phyloP scores from a whole-genome alignment of 2,329 filamentous ascomycete genomes.

The Beauveria varroae region DNA sequence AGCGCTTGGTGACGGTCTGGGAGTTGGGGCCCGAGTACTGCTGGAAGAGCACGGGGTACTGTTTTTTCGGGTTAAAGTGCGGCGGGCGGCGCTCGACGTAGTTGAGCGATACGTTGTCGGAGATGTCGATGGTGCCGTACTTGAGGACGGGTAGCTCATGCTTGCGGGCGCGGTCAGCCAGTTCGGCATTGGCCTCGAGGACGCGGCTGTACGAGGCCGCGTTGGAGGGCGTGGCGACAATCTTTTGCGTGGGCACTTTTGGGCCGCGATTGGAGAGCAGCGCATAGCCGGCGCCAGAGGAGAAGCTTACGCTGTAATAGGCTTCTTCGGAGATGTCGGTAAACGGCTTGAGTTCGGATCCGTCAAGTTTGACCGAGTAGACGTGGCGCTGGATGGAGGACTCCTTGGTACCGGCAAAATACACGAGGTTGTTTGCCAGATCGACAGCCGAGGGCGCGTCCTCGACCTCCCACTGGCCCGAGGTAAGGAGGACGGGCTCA shows the following conservation, averaged over 20 bases:
- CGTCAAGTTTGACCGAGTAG: slow-evolving; percentile 82
- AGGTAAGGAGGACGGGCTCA: slow-evolving; percentile 77
- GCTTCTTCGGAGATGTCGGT: slow-evolving; percentile 67
- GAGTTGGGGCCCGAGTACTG: slow-evolving; percentile 95
- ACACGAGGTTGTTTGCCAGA: slow-evolving; percentile 76
- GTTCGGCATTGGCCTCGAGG: slow-evolving; percentile 68
- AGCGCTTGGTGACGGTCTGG: slow-evolving; percentile 74
- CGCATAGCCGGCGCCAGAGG: slow-evolving; percentile 70
- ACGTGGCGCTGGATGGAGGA: slow-evolving; percentile 85
- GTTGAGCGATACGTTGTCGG: slow-evolving; percentile 63
- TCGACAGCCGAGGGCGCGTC: slow-evolving; percentile 79
- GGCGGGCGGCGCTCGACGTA: slow-evolving; percentile 81
- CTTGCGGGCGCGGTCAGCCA: slow-evolving; percentile 62
- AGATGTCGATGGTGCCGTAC: slow-evolving; percentile 76
- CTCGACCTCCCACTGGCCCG: slow-evolving; percentile 88
- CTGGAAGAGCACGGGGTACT: slow-evolving; percentile 91
- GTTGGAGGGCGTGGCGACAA: slow-evolving; percentile 74
- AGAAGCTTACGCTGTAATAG: slow-evolving; percentile 81
- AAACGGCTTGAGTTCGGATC: slow-evolving; percentile 62
- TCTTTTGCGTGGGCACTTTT: slow-evolving; percentile 81
- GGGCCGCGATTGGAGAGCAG: slow-evolving; percentile 82
- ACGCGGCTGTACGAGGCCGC: slow-evolving; percentile 55
- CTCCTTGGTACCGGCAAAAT: slow-evolving; percentile 82
- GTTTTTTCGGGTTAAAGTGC: slow-evolving; percentile 74
- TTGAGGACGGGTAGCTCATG: slow-evolving; percentile 77